phyloP scores from a whole-genome alignment of 2,329 filamentous ascomycete genomes.

The Pseudogymnoascus sp. region DNA sequence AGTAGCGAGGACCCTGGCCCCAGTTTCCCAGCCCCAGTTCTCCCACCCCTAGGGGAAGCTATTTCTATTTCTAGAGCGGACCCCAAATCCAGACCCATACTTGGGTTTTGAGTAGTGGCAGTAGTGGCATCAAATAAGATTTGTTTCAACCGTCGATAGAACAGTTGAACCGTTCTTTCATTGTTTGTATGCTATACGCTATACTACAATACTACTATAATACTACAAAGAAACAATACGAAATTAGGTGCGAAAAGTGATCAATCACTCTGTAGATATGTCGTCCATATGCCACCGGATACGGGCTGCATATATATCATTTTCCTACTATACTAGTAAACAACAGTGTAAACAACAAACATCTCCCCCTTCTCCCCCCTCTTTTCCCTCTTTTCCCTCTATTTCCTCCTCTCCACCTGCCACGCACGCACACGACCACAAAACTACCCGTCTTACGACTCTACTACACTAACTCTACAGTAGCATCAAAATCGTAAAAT shows the following conservation, averaged over 20 bases:
- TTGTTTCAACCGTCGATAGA: background rate
- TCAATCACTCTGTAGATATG: background rate
- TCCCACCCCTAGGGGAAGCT: background rate
- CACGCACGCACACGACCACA: background rate
- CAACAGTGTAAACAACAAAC: background rate
- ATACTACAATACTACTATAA: background rate
- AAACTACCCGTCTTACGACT: background rate
- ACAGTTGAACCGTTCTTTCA: background rate
- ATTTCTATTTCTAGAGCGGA: background rate
- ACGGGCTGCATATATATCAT: background rate
- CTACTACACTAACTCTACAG: background rate
- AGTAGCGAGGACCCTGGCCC: background rate
- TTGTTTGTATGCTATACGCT: background rate
- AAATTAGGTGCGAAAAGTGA: background rate
- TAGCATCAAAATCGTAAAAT: background rate
- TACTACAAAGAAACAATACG: background rate
- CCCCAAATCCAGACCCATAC: background rate
- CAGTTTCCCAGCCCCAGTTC: background rate
- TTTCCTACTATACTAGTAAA: too few species aligned
- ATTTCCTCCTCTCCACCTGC: background rate
- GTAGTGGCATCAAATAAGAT: background rate
- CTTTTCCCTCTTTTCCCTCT: too few species aligned
- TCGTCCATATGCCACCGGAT: background rate
- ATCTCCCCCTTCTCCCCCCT: background rate
- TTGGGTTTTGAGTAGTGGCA: too few species aligned